Conservation (phyloP, 371 early-diverging fungal genomes). For the Saksenaea oblongispora region DNA sequence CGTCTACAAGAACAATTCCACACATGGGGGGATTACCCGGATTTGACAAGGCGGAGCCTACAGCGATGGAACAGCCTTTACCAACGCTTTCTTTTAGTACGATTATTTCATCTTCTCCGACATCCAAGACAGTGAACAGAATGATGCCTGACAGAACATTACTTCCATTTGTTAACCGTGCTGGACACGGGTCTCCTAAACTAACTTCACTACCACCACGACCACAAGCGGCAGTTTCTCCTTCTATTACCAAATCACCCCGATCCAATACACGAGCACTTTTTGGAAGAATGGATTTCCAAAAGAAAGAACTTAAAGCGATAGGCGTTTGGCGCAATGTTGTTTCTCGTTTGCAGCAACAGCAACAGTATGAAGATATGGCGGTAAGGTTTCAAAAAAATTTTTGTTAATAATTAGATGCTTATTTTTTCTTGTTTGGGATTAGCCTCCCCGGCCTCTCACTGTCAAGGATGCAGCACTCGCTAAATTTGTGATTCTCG, state of each 20-base stretch:
- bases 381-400: slow-evolving; percentile 3
- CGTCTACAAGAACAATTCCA: background rate
- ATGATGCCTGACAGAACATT: background rate
- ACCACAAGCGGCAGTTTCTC: background rate
- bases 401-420: background rate
- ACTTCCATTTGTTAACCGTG: background rate
- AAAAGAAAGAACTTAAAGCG: slow-evolving; percentile 1
- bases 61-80: too few species aligned
- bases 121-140: background rate
- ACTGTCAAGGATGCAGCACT: slow-evolving; percentile 14
- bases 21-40: background rate
- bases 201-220: background rate
- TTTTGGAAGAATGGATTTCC: background rate
- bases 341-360: slow-evolving; percentile 10
- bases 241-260: background rate
- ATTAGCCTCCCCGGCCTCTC: background rate
- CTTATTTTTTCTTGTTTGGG: background rate
- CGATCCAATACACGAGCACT: background rate
- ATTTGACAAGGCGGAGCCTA: background rate
- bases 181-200: background rate
- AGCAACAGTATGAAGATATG: background rate
- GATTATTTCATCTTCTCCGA: background rate
- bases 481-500: slow-evolving; percentile 25
- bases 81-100: background rate
- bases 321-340: slow-evolving; percentile 12